Evolutionary conservation across 257 asterid genomes (phyloP), one percentile per base, ranked within the genome.

Genomic region (Nicotiana undulata): DNA sequence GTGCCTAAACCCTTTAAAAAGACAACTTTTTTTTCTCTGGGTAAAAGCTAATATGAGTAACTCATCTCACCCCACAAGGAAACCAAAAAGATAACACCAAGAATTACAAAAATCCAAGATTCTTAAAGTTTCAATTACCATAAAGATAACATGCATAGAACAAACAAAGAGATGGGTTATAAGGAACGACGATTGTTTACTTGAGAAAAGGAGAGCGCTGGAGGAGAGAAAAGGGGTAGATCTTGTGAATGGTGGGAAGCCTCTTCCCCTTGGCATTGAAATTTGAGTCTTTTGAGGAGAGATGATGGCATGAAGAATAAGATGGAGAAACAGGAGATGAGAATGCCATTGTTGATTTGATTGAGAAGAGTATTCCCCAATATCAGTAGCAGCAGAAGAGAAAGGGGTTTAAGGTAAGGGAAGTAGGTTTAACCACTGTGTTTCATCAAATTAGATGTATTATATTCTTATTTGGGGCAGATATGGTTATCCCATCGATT

Each of bases 121-220:
- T 83, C 70, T n/a, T 40, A 51, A 16, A 22, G 46, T 31, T 67
- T 56, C 18, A 51, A 29, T 72, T 44, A 65, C 13, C 70, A 63
- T 29, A 63, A 46, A 3, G 32, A 10, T 15, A 37, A 44, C 58
- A 44, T 70, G 34, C 34, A 70, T n/a, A 44, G 7, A 46, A 20
- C 12, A 59, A 22, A 20, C 16, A 20, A 22, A 24, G n/a, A 56
- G n/a, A 24, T 2, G 8, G 22, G 12, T 40, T 40, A 40, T 40
- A 40, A 2, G 52, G 8, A 56, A 31, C 28, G 9, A 31, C 9
- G 46, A 55, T 0, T 60, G 6, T 10, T 56, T 76, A 91, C 95
- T 88, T 89, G 90, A 77, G 82, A 84, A 83, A 37, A 77, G 89
- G 84, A 81, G 86, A 22, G 79, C 90, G 87, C 29, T 81, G 90